A percentile compares a stretch with the other conserved stretches of the same genome.
These are phyloP conservation scores for Suhomyces chickasaworum DNA, from an alignment of 1,139 yeast species.

Conservation along the genomic window DNA sequence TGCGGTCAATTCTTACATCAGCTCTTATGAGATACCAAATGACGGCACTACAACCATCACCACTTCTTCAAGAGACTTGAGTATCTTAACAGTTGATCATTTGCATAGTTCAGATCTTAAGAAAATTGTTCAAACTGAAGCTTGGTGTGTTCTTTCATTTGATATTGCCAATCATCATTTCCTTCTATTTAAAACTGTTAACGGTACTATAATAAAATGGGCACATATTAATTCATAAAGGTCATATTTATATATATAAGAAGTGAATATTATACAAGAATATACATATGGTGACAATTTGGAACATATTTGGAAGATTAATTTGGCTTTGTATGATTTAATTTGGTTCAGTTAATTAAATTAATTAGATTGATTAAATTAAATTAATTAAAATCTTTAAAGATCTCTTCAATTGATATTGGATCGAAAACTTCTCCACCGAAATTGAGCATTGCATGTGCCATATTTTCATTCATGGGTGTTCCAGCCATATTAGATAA, in stretches of 20 bases:
- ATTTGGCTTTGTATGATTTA: too few relatives aligned
- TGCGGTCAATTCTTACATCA: slow-evolving; percentile 18
- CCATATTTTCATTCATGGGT: background rate
- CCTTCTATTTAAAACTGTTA: slow-evolving; percentile 6
- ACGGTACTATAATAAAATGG: slow-evolving; percentile 2
- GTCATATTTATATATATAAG: slow-evolving; percentile 8
- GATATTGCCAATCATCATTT: background rate
- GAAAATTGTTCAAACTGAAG: background rate
- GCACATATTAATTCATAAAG: background rate
- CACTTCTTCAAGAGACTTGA: background rate
- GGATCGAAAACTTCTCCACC: slow-evolving; percentile 12
- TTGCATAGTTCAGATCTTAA: slow-evolving; percentile 1
- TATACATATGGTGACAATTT: background rate
- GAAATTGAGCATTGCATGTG: background rate
- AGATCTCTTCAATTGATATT: slow-evolving; percentile 16
- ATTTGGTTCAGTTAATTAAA: too few relatives aligned
- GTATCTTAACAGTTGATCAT: background rate
- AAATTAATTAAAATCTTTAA: slow-evolving; percentile 12
- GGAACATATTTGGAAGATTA: too few relatives aligned
- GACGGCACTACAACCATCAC: background rate
- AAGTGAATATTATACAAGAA: slow-evolving; percentile 4
- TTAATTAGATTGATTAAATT: too few relatives aligned
- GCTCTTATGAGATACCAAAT: slow-evolving; percentile 18
- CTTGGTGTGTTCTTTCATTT: slow-evolving; percentile 2
- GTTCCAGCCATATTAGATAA: background rate